Percentiles rank a stretch among this genome's conserved stretches.
phyloP scores from a whole-genome alignment of 495 filamentous ascomycete genomes.

The Talaromyces wortmannii region DNA sequence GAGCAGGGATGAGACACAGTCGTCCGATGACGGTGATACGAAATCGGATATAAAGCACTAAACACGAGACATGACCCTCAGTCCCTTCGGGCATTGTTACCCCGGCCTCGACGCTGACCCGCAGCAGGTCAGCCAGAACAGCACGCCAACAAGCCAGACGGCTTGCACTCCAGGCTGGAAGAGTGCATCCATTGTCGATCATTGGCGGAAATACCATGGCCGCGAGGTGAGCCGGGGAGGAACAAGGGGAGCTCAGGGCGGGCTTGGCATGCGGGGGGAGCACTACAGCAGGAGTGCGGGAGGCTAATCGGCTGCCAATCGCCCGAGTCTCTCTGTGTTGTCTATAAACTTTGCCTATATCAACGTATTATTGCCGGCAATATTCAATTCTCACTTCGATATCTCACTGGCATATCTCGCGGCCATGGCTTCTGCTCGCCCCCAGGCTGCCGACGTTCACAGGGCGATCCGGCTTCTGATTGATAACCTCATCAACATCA shows the following conservation, averaged over 20 bases:
- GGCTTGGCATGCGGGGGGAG: constrained; percentile 11
- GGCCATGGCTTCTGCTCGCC: constrained; percentile 13
- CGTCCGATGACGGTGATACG: too few species aligned
- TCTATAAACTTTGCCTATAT: too few species aligned
- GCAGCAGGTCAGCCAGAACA: background rate
- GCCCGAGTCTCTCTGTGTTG: background rate
- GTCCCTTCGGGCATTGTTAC: background rate
- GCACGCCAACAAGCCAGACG: too few species aligned
- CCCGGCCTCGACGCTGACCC: background rate
- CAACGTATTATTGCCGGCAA: too few species aligned
- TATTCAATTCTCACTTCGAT: too few species aligned
- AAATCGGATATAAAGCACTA: too few species aligned
- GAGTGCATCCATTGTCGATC: background rate
- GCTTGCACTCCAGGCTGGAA: background rate
- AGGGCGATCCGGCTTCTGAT: constrained; percentile 53
- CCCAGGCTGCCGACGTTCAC: constrained; percentile 37
- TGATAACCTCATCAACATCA: constrained; percentile 61
- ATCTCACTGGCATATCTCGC: too few species aligned
- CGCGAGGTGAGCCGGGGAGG: background rate
- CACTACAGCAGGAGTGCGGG: too few species aligned
- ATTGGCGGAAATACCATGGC: background rate
- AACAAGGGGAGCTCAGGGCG: background rate
- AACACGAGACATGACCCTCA: background rate
- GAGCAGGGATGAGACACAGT: too few species aligned
- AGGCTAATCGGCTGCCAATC: background rate